Percentiles rank a stretch among this genome's conserved stretches.
phyloP scores from a whole-genome alignment of 805 yeast genomes.

The Saccharomyces kudriavzevii region DNA sequence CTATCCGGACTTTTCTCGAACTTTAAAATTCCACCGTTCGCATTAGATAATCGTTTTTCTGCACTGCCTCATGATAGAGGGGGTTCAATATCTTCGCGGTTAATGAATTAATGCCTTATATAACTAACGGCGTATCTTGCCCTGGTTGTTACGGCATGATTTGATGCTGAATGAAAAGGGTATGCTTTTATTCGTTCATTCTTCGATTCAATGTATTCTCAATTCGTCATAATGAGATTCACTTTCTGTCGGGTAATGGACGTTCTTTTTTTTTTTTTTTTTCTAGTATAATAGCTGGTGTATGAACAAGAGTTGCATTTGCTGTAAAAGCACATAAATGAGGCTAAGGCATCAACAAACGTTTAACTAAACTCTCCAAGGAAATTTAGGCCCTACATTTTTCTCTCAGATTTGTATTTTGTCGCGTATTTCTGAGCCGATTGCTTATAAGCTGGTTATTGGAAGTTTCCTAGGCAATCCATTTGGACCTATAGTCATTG shows the following conservation, averaged over 20 bases:
- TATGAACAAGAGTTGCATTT: neutral
- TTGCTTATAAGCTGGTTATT: neutral
- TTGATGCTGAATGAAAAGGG: neutral
- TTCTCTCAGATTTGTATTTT: neutral
- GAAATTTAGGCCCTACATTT: neutral
- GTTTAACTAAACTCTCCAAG: neutral
- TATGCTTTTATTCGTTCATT: too few species aligned
- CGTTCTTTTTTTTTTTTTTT: neutral
- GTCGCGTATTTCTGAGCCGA: neutral
- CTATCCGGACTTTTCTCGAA: neutral
- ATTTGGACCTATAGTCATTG: neutral
- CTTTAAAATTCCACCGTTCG: neutral
- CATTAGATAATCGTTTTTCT: neutral
- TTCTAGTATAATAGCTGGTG: neutral
- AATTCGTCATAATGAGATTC: neutral
- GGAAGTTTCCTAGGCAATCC: neutral
- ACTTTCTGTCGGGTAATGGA: neutral
- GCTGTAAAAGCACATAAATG: neutral
- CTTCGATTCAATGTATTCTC: neutral
- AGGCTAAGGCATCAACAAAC: neutral
- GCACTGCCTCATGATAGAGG: neutral
- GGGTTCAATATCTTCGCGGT: neutral
- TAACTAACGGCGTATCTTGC: too few species aligned
- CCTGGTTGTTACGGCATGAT: neutral
- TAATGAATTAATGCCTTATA: neutral